Evolutionary conservation across 768 basidiomycete genomes (phyloP), one percentile per base, ranked within the genome.

Genomic region (Clitopilus hobsonii): DNA sequence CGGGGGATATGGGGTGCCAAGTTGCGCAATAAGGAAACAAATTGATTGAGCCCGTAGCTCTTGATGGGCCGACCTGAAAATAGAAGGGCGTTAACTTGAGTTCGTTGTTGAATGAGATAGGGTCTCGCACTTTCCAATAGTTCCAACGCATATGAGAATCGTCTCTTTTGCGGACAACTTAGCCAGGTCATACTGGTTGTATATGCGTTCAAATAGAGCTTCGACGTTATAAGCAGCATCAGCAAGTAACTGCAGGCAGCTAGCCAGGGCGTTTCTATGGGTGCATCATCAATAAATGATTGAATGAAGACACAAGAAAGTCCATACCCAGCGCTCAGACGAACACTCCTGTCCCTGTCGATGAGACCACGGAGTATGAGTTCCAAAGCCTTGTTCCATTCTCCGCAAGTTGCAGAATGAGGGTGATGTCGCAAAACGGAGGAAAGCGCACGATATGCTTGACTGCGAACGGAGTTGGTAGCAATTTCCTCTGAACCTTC

Each of bases 1-100:
- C 5, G 89, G 77, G 2, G 84, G 82, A 58, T 90, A 94, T 28
- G 73, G 66, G 56, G 84, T 77, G 1, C 84, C 88, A 6, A 94
- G 70, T 52, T 87, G 86, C 2, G 80, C 76, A 18, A 91, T 77
- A 2, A 94, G 68, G 50, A 84, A 77, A 53, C 75, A 81, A 2
- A 91, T 63, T 10, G 79, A 79, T 54, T 81, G 81, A 18, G 83
- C 79, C 20, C 91, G 69, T 25, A 86, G 65, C 47, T 83, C 79
- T 3, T 65, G 56, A 52, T 82, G 76, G 18, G 76, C 67, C 8
- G 75, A 70, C 52, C 86, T 88, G 53, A 22, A 18, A 29, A 48
- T 4, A 27, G 14, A 27, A 11, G 30, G 61, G 32, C 49, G 18
- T 30, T 48, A 8, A 36, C 13, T 23, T 36, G 38, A 32, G 36